Base-by-base conservation (phyloP, 2,329 filamentous ascomycete species). In the Tympanopsis confertula region DNA sequence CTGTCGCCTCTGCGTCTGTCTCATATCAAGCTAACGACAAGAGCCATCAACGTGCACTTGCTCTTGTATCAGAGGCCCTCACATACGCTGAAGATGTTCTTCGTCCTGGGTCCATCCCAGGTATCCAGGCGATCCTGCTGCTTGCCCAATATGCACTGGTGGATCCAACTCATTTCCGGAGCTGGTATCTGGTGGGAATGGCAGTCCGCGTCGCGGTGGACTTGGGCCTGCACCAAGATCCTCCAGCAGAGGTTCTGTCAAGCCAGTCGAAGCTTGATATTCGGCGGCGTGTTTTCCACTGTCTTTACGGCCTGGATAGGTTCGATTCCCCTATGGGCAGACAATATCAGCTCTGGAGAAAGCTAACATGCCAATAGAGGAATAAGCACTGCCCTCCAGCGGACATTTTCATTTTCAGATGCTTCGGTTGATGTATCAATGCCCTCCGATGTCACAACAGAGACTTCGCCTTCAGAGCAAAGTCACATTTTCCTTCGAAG, bases 321-420 rank as follows among this genome's bases (percentile, higher is more conserved):
- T 69, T 43, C 32, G 53, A 47, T 32, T 30, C 20, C 20, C n/a
- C 24, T 28, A 28, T n/a, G n/a, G n/a, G n/a, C n/a, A n/a, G n/a
- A n/a, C n/a, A n/a, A n/a, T n/a, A n/a, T n/a, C n/a, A n/a, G n/a
- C n/a, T n/a, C n/a, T n/a, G n/a, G n/a, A n/a, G n/a, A n/a, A n/a
- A n/a, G n/a, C n/a, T n/a, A n/a, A n/a, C n/a, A n/a, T n/a, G n/a
- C n/a, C 7, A 10, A 33, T 42, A 71, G 73, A 47, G 68, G 68
- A 13, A 70, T 72, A 7, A 76, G 74, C 35, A 60, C 75, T 20
- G 68, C 74, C 4, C 61, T 74, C 38, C 69, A 66, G 20, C 59
- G 71, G 28, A 68, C 74, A 3, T 78, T 78, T 47, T 78, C 75
- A 0, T 78, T 80, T 47, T 76, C 73, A 0, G 75, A 80, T 45